Conservation (phyloP, 2,329 filamentous ascomycete genomes). For the Acephala macrosclerotiorum region DNA sequence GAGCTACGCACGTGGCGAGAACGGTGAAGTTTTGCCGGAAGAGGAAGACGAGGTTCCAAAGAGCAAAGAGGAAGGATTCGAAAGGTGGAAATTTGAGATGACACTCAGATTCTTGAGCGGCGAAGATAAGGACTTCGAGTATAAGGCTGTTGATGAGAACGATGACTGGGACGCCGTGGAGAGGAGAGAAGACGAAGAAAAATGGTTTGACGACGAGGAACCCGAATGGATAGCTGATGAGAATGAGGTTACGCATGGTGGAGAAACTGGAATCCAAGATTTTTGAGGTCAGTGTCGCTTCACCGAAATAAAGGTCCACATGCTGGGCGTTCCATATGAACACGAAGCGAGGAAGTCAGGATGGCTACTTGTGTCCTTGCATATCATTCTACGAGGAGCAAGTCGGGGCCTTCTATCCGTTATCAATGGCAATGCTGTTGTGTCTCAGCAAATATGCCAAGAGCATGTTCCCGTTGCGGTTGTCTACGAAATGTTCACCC, state of each 20-base stretch:
- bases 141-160: conserved; percentile 42
- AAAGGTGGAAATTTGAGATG: conserved; percentile 46
- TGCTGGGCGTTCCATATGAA: not conserved
- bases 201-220: conserved; percentile 47
- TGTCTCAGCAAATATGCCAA: no score
- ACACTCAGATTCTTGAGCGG: conserved; percentile 45
- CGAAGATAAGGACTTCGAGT: conserved; percentile 46
- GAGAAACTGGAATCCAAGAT: conserved; percentile 46
- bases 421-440: no score
- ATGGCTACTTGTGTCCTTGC: not conserved
- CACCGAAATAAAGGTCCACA: not conserved
- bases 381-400: not conserved
- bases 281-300: conserved; percentile 34
- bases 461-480: no score
- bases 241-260: conserved; percentile 29
- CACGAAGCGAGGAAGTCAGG: not conserved
- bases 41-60: conserved; percentile 42
- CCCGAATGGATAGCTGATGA: conserved; percentile 41
- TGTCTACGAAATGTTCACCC: no score
- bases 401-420: no score
- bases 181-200: conserved; percentile 43
- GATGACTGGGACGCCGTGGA: conserved; percentile 45
- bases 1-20: conserved; percentile 36
- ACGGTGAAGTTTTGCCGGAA: conserved; percentile 41
- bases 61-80: conserved; percentile 44